A percentile compares a stretch with the other conserved stretches of the same genome.
These are phyloP conservation scores for Chaetoceros muelleri DNA, from an alignment of 108 stramenopile genomes.

Conservation along the genomic window DNA sequence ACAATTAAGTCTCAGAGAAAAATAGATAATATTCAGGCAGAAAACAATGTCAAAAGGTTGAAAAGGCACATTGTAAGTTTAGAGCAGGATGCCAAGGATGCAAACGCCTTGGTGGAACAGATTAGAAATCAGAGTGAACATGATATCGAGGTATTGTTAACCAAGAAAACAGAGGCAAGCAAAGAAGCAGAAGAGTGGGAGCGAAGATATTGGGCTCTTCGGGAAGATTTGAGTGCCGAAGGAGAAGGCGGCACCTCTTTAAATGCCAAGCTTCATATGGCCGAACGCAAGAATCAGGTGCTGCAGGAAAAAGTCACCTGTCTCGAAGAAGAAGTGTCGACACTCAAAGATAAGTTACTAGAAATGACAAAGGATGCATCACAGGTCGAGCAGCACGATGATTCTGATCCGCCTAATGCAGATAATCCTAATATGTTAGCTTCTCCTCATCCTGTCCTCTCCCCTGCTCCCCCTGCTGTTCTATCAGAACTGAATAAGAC, in stretches of 20 bases:
- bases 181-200: conserved; percentile 2
- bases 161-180: not conserved
- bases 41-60: conserved; percentile 37
- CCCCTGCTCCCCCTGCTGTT: conserved; percentile 25
- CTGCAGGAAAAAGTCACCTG: not conserved
- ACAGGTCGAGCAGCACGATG: not conserved
- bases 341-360: not conserved
- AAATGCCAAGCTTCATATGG: not conserved
- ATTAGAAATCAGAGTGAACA: conserved; percentile 30
- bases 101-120: conserved; percentile 35
- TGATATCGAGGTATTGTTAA: conserved; percentile 16
- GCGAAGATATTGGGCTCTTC: conserved; percentile 6
- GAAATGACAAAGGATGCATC: not conserved
- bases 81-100: conserved; percentile 45
- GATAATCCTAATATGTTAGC: not conserved
- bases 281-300: not conserved
- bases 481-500: conserved; percentile 30
- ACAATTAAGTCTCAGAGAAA: conserved; percentile 24
- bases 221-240: conserved; percentile 2
- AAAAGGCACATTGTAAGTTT: conserved; percentile 60
- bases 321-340: not conserved
- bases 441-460: not conserved
- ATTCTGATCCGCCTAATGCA: not conserved
- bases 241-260: not conserved
- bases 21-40: conserved; percentile 42